These are phyloP conservation scores for Coriaria nepalensis DNA, from an alignment of 306 rosid species.

Conservation along the genomic window DNA sequence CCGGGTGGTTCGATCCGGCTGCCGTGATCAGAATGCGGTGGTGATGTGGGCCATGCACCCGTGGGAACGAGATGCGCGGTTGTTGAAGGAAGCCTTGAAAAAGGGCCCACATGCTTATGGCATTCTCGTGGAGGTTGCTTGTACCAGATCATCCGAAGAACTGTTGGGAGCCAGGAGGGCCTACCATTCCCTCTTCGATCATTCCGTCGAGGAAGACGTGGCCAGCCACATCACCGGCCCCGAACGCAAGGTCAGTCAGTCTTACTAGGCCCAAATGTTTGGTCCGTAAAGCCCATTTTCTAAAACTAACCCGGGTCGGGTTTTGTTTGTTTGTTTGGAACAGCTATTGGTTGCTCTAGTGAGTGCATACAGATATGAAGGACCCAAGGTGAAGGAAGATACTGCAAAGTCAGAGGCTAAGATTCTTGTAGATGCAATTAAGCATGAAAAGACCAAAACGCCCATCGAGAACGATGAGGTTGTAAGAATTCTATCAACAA, in stretches of 20 bases:
- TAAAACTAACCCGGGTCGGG: neutral
- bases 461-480: conserved; percentile 58
- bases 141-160: conserved; percentile 73
- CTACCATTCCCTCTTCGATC: conserved; percentile 86
- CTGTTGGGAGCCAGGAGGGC: conserved; percentile 81
- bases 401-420: conserved; percentile 60
- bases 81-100: conserved; percentile 53
- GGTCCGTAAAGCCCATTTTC: no score
- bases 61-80: conserved; percentile 95
- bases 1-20: no score
- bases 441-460: conserved; percentile 23
- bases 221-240: conserved; percentile 40
- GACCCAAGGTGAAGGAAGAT: conserved; percentile 44
- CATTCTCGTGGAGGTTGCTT: conserved; percentile 61
- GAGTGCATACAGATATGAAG: conserved; percentile 96
- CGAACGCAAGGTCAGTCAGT: conserved; percentile 44
- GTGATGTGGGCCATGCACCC: conserved; percentile 88
- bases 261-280: neutral
- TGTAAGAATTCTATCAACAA: conserved; percentile 52
- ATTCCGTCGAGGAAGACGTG: conserved; percentile 86
- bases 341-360: conserved; percentile 76
- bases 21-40: conserved; percentile 45
- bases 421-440: conserved; percentile 34
- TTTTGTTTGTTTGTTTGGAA: neutral
- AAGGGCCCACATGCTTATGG: conserved; percentile 39